These are phyloP conservation scores for Colletotrichum trifolii DNA, from an alignment of 2,329 filamentous ascomycete genomes.

Conservation along the genomic window DNA sequence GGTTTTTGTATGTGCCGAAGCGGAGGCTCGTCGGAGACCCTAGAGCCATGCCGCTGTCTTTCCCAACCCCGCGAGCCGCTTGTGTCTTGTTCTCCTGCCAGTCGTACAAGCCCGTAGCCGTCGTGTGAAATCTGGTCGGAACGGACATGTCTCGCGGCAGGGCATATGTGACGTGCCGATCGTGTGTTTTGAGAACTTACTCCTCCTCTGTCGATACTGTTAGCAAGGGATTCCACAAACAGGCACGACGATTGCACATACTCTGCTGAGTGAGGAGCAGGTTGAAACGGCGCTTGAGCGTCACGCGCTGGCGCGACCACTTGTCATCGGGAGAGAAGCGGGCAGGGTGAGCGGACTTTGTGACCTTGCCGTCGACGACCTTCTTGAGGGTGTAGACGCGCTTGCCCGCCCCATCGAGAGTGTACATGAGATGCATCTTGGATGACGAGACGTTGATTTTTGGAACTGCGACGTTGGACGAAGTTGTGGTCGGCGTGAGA, in stretches of 20 bases:
- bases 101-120: constrained; percentile 8
- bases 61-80: background rate
- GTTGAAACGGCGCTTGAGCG: constrained; percentile 92
- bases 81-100: background rate
- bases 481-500: background rate
- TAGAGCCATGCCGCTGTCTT: constrained; percentile 5
- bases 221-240: background rate
- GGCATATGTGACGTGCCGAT: constrained; percentile 12
- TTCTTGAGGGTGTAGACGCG: constrained; percentile 97
- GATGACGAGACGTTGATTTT: background rate
- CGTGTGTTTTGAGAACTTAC: constrained; percentile 1
- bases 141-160: constrained; percentile 6
- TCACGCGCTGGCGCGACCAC: constrained; percentile 96
- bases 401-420: constrained; percentile 82
- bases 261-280: constrained; percentile 85
- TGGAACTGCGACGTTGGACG: background rate
- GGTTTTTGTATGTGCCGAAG: constrained; percentile 23
- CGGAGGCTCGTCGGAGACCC: background rate
- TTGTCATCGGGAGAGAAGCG: constrained; percentile 99
- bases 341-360: constrained; percentile 95
- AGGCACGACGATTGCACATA: constrained; percentile 45
- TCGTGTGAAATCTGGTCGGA: constrained; percentile 11
- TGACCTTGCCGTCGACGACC: constrained; percentile 85
- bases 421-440: constrained; percentile 68
- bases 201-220: background rate